Evolutionary conservation across 495 filamentous ascomycete genomes (phyloP), one percentile per base, ranked within the genome.

Genomic region (Hypoxylon subgilvum): DNA sequence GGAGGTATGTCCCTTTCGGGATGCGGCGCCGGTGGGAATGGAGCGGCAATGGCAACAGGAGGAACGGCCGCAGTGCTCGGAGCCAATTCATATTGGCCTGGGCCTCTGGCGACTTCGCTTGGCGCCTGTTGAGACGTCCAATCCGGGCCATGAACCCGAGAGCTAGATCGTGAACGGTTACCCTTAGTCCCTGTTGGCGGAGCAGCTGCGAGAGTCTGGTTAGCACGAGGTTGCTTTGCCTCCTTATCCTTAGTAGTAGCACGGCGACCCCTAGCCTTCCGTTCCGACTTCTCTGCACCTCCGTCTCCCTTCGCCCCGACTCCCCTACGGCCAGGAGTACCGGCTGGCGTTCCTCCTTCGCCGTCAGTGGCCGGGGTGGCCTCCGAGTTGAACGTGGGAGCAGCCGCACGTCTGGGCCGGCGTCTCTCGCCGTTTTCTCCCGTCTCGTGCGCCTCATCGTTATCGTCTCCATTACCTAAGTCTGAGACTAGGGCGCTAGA

Each of bases 401-500:
- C 81, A 2, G 81, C 81, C 7, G 81, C 81, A 55, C 81, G 74
- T 28, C 80, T 68, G 25, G 80, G 81, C 23, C 78, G 74, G 12
- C 81, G 73, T 51, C 75, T 73, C 64, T 82, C 74, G 38, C 79
- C 72, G 60, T 76, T 74, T 66, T 82, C 80, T 19, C 79, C 73
- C 18, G 69, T 75, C 27, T 84, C 79, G 32, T 75, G 72, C n/a
- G 52, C 46, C 38, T 84, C 80, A 52, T 85, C 83, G 22, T 62
- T 69, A 53, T 81, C 78, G 42, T 84, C 80, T 3, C 75, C 72
- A 56, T 75, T 80, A n/a, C 85, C 85, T 51, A 93, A 77, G 64
- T 90, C 86, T 2, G 87, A 85, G 52, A 91, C 89, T 45, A 95
- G 72, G 6, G 86, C 87, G 63, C 86, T 91, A 8, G 89, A 87